phyloP scores from a whole-genome alignment of 805 yeast genomes.

The Candida rishiriensis region DNA sequence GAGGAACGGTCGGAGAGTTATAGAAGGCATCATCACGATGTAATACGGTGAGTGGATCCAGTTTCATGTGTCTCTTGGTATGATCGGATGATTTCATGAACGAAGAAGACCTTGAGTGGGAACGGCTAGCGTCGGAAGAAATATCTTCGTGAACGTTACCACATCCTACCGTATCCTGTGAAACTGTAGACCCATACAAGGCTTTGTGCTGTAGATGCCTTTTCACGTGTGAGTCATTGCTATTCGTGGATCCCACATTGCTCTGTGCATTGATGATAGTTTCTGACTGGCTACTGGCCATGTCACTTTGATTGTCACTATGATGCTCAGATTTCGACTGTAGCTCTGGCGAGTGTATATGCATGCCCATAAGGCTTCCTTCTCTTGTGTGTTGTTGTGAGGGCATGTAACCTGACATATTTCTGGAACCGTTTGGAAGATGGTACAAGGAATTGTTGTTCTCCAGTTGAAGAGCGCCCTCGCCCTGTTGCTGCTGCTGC shows the following conservation, averaged over 20 bases:
- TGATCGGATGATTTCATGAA: conserved; percentile 2
- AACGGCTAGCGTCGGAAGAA: neutral
- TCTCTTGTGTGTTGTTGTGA: no score
- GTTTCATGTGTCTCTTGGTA: neutral
- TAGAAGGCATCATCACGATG: conserved; percentile 1
- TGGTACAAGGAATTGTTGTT: conserved; percentile 2
- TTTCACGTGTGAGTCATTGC: conserved; percentile 7
- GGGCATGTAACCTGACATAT: no score
- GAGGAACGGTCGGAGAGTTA: neutral
- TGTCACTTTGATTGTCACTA: conserved; percentile 16
- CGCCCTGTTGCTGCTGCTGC: neutral
- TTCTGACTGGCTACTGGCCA: conserved; percentile 17
- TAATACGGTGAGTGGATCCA: conserved; percentile 3
- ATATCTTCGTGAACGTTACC: neutral
- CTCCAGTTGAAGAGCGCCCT: conserved; percentile 3
- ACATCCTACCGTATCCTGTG: no score
- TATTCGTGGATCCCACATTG: conserved; percentile 11
- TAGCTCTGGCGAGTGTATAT: conserved; percentile 10
- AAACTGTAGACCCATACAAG: neutral
- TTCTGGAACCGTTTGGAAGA: no score
- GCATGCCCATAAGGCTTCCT: no score
- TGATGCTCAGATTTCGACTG: conserved; percentile 7
- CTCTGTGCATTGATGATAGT: conserved; percentile 11
- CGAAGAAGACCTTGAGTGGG: conserved; percentile 9
- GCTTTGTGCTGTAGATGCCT: conserved; percentile 1